Percentiles rank a stretch among this genome's conserved stretches.
Evolutionary conservation across 2,329 filamentous ascomycete species (phyloP).

Genomic region (Alternaria burnsii): DNA sequence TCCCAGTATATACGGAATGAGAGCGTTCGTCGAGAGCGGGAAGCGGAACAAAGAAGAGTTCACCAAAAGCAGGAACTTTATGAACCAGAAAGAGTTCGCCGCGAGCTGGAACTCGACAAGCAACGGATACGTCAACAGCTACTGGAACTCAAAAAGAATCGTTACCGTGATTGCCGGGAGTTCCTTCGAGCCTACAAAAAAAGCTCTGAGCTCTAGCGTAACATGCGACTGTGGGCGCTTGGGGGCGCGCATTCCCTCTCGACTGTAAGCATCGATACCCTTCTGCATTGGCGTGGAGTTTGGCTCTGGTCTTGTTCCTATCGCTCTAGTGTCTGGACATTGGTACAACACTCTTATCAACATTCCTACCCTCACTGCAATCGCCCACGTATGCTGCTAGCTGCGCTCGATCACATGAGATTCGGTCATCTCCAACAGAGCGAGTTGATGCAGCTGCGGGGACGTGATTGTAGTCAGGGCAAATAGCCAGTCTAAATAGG

Average conservation of each 20-base stretch:
- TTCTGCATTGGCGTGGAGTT: conserved; percentile 12
- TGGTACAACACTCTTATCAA: neutral
- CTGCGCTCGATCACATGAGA: conserved; percentile 8
- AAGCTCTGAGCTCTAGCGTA: neutral
- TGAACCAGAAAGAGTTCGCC: neutral
- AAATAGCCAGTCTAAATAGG: conserved; percentile 3
- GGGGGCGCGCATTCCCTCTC: neutral
- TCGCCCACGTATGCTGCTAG: neutral
- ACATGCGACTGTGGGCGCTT: neutral
- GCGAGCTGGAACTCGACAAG: neutral
- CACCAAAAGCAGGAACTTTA: neutral
- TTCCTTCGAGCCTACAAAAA: neutral
- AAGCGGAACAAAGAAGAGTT: neutral
- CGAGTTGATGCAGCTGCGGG: conserved; percentile 1
- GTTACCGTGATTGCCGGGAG: neutral
- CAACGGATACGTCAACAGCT: neutral
- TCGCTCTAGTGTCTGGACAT: neutral
- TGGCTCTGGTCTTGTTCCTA: neutral
- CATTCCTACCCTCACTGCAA: neutral
- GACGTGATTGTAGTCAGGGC: neutral
- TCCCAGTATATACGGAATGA: neutral
- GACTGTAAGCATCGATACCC: conserved; percentile 9
- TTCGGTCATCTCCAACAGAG: conserved; percentile 9
- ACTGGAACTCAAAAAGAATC: neutral
- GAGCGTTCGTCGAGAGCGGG: neutral